Evolutionary conservation across 2,329 filamentous ascomycete genomes (phyloP), one percentile per base, ranked within the genome.

Genomic region (Zasmidium cellare): DNA sequence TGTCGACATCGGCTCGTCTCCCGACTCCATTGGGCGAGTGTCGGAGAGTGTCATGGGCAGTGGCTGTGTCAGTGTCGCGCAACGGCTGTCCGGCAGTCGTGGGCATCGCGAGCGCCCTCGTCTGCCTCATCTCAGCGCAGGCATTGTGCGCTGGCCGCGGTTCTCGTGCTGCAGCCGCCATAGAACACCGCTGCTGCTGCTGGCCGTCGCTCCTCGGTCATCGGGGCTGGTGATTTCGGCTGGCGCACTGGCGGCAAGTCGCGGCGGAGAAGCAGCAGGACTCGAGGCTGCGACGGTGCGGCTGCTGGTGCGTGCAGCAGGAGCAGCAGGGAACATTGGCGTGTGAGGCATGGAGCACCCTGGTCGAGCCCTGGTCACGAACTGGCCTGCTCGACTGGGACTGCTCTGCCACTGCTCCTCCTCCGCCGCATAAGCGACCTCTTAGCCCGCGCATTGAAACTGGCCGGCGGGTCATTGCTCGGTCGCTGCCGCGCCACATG

Each of bases 21-120:
- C 58, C 58, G 57, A 47, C 41, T 44, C 51, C 51, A 58, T 58
- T 54, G 52, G 55, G 52, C 58, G 23, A 22, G 58, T 56, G 58
- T 61, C 52, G 50, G 55, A 53, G 44, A 28, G 38, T 55, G 57
- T 54, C 57, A 49, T 55, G 52, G 51, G 24, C 18, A 12, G 6
- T 28, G 51, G 24, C 18, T 6, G 6, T 28, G 25, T 11, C 14
- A 35, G 16, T 31, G 49, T 18, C 22, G 55, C 55, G 55, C 19
- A 53, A 28, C 53, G 53, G 28, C 47, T 48, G 28, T 18, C n/a
- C 35, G 35, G 35, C 35, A 41, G 35, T 41, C 35, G 16, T 18
- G 7, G 35, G 12, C 11, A 41, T 41, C 35, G 35, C 35, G 35
- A 41, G 35, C 35, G n/a, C 12, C n/a, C 7, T 41, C 35, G 16